A percentile compares a stretch with the other conserved stretches of the same genome.
Conservation (phyloP, 352 stramenopile species). For the Pythium brassicae region DNA sequence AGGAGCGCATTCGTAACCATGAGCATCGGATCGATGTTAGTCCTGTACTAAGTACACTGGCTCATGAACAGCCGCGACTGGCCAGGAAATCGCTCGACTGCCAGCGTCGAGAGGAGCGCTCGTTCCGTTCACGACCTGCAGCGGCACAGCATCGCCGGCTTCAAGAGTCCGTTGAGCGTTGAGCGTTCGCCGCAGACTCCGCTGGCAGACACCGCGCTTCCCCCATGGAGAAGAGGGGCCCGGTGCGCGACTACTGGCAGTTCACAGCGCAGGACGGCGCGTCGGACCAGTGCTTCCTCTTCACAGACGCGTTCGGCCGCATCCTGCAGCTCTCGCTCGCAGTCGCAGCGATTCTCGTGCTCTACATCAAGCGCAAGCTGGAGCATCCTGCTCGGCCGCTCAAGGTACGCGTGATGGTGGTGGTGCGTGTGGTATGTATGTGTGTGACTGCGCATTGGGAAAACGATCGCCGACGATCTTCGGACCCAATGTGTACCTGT, state of each 20-base stretch:
- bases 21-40: neutral
- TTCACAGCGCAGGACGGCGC: conserved; percentile 15
- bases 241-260: conserved; percentile 11
- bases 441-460: neutral
- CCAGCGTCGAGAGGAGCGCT: neutral
- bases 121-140: neutral
- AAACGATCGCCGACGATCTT: too few species aligned
- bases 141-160: too few species aligned
- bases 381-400: conserved; percentile 65
- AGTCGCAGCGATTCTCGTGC: conserved; percentile 44
- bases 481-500: too few species aligned
- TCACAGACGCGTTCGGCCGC: conserved; percentile 62
- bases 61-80: too few species aligned
- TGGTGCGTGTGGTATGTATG: neutral
- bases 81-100: neutral
- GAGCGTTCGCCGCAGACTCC: too few species aligned
- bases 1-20: neutral
- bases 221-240: neutral
- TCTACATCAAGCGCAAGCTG: conserved; percentile 78
- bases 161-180: too few species aligned
- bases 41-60: too few species aligned
- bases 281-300: conserved; percentile 52
- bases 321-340: conserved; percentile 56
- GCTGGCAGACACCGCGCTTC: too few species aligned
- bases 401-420: conserved; percentile 26